Conservation (phyloP, 768 basidiomycete genomes). For the Kondoa subrosea region DNA sequence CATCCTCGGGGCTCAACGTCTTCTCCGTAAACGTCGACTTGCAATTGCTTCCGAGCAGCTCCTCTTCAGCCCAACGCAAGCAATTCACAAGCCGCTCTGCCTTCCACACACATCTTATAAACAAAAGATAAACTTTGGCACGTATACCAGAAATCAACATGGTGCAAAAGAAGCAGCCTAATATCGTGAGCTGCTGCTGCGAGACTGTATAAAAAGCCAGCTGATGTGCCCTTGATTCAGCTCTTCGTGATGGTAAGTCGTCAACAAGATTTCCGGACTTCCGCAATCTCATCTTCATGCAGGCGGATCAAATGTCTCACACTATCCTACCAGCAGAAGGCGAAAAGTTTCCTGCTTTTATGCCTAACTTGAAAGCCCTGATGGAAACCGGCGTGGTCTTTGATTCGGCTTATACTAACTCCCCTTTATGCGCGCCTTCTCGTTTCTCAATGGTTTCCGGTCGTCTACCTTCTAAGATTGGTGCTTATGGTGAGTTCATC, state of each 20-base stretch:
- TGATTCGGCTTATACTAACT: constrained; percentile 6
- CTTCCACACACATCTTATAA: no score
- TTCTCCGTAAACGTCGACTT: no score
- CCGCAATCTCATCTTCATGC: neutral
- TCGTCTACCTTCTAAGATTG: constrained; percentile 5
- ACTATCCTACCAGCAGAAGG: neutral
- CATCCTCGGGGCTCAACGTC: no score
- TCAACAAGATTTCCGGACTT: neutral
- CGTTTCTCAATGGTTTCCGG: constrained; percentile 2
- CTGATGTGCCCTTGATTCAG: neutral
- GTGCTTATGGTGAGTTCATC: neutral
- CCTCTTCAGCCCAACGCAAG: no score
- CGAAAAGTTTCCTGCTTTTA: neutral
- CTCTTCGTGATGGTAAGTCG: neutral
- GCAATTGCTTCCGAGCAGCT: no score
- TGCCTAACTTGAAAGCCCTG: neutral
- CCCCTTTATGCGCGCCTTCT: constrained; percentile 4
- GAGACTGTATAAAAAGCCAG: no score
- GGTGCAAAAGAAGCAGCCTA: no score
- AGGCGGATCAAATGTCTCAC: constrained; percentile 3
- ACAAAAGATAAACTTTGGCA: no score
- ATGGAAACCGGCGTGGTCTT: constrained; percentile 4
- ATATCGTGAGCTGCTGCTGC: no score
- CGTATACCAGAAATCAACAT: no score
- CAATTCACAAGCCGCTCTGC: no score